These are phyloP conservation scores for Phycomyces blakesleeanus DNA, from an alignment of 192 early-diverging fungal genomes.

Conservation along the genomic window DNA sequence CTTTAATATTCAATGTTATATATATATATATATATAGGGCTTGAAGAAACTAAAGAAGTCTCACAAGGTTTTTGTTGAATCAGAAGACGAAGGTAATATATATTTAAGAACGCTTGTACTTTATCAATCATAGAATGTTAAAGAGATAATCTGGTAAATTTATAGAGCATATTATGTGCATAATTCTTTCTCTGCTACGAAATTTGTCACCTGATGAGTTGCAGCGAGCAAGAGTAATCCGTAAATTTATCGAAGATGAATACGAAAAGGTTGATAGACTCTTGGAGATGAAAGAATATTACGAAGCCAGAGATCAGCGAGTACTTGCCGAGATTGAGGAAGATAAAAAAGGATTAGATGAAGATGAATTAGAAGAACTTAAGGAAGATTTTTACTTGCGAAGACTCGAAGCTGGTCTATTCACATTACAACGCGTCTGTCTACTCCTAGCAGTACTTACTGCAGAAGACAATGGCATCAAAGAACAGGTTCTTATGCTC, in stretches of 20 bases:
- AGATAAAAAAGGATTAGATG: conserved; percentile 45
- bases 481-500: conserved; percentile 10
- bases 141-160: too few relatives aligned
- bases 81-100: conserved; percentile 69
- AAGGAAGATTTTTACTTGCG: conserved; percentile 63
- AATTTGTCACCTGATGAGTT: conserved; percentile 56
- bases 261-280: conserved; percentile 82
- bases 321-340: conserved; percentile 55
- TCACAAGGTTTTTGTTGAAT: conserved; percentile 73
- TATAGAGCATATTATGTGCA: conserved; percentile 81
- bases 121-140: not conserved
- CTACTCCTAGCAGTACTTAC: conserved; percentile 64
- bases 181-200: conserved; percentile 76
- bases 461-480: conserved; percentile 41
- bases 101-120: not conserved
- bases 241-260: conserved; percentile 81
- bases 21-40: conserved; percentile 40
- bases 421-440: conserved; percentile 72
- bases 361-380: conserved; percentile 56
- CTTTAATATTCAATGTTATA: not conserved
- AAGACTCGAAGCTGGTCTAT: conserved; percentile 77
- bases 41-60: conserved; percentile 71
- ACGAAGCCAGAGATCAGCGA: conserved; percentile 55
- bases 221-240: conserved; percentile 65
- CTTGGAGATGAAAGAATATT: conserved; percentile 70